Conservation (phyloP, 2,329 filamentous ascomycete genomes). For the Exophiala lecanii-corni region DNA sequence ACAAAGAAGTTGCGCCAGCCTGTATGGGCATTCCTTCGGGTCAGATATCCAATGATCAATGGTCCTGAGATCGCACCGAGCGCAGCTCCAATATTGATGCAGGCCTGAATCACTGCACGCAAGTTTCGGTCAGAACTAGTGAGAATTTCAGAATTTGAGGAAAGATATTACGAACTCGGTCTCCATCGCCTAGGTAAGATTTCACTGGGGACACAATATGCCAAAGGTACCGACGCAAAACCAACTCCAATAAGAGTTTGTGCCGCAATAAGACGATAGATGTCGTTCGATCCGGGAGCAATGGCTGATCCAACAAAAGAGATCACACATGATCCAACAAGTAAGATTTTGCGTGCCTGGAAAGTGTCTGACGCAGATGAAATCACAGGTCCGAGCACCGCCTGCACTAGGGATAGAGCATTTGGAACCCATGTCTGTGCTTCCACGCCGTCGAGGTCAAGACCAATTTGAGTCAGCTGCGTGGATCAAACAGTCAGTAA, state of each 20-base stretch:
- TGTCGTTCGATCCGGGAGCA: constrained; percentile 12
- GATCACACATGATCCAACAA: constrained; percentile 5
- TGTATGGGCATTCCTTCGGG: constrained; percentile 1
- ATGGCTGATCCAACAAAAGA: constrained; percentile 13
- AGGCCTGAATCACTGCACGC: constrained; percentile 7
- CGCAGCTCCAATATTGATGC: constrained; percentile 6
- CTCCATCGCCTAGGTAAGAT: constrained; percentile 16
- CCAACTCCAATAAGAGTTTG: constrained; percentile 14
- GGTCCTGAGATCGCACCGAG: constrained; percentile 3
- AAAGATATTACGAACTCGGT: constrained; percentile 5
- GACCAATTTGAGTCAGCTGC: constrained; percentile 8
- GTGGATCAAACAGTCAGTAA: no score
- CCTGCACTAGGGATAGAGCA: constrained; percentile 10
- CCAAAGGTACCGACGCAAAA: constrained; percentile 9
- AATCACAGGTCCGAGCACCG: constrained; percentile 11
- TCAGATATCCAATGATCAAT: constrained; percentile 8
- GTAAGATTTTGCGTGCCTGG: constrained; percentile 13
- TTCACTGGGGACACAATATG: constrained; percentile 11
- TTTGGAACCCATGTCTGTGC: constrained; percentile 14
- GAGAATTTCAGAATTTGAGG: neutral
- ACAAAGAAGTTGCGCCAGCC: constrained; percentile 12
- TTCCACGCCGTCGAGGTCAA: constrained; percentile 1
- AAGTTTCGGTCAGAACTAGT: neutral
- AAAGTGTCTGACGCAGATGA: constrained; percentile 15
- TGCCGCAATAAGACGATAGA: constrained; percentile 12